Evolutionary conservation across 768 basidiomycete genomes (phyloP).

Genomic region (Tubosaeta brunneosetosa): DNA sequence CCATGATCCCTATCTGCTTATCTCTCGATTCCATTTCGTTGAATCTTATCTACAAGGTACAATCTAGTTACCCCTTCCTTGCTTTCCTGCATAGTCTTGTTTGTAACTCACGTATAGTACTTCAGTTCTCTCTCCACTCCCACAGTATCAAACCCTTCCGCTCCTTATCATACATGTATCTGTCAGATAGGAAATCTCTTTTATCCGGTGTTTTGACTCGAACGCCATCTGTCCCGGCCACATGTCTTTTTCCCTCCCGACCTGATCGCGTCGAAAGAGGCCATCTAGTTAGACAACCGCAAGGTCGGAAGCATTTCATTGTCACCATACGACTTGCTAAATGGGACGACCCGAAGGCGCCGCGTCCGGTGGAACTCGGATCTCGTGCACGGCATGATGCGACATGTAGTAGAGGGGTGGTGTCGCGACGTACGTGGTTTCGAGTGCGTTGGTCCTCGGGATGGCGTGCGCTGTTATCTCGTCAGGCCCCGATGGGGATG

Average conservation of each 20-base stretch:
- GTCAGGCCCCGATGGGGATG: too few species aligned
- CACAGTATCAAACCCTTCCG: background rate
- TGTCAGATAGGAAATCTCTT: slow-evolving; percentile 2
- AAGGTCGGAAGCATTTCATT: background rate
- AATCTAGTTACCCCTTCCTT: slow-evolving; percentile 12
- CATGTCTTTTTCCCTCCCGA: background rate
- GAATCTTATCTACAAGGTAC: background rate
- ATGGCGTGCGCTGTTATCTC: too few species aligned
- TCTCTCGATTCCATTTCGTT: slow-evolving; percentile 1
- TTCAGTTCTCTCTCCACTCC: background rate
- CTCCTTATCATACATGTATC: slow-evolving; percentile 16
- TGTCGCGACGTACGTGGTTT: too few species aligned
- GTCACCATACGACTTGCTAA: background rate
- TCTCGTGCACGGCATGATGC: background rate
- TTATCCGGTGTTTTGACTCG: background rate
- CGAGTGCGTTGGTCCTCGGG: too few species aligned
- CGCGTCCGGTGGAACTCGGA: background rate
- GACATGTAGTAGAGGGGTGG: too few species aligned
- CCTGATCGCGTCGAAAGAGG: background rate
- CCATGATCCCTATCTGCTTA: background rate
- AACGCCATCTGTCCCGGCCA: background rate
- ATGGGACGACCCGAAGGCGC: background rate
- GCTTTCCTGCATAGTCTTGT: slow-evolving; percentile 2
- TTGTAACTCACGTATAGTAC: slow-evolving; percentile 12
- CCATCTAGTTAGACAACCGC: too few species aligned